Evolutionary conservation across 305 asterid genomes (phyloP), one percentile per base, ranked within the genome.

Genomic region (Solanum hybrid): DNA sequence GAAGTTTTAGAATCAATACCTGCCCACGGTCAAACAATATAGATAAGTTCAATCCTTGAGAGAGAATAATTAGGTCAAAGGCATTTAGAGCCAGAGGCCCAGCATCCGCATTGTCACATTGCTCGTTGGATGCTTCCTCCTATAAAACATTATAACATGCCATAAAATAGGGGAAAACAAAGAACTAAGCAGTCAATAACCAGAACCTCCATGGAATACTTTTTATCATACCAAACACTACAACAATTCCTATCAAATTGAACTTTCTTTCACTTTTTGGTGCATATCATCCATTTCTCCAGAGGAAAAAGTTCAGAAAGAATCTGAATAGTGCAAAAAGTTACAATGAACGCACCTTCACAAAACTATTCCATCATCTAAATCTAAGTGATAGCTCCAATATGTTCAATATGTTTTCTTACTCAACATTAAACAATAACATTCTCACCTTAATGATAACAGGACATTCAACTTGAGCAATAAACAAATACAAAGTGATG

Each of bases 21-120:
- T 95, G 92, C 91, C 94, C 92, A 79, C 99, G 98, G 78, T 96
- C 96, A 87, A 97, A 97, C 90, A 97, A 89, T 24, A 98, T 91
- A 10, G 98, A 93, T 86, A 96, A 97, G 90, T 97, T 96, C 88
- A 97, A 92, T 75, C 99, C 99, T 93, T 97, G 98, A 90, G 99
- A 97, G 66, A 97, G 98, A 92, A 95, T 92, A 81, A 97, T 97
- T 93, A 97, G 92, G 91, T 97, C 99, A 88, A 97, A 96, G 80
- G 99, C 99, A 94, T 96, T 97, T 81, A 97, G 97, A 90, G 89
- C 94, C 92, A 97, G 93, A 88, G 99, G 99, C 87, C 94, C 97
- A 90, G 87, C 92, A 92, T 96, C 96, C 86, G 95, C 97, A 91
- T 92, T 94, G 86, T 91, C 91, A 88, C 92, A 89, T 89, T 92